Conservation (phyloP, 805 yeast species). For the Wickerhamomyces canadensis region DNA sequence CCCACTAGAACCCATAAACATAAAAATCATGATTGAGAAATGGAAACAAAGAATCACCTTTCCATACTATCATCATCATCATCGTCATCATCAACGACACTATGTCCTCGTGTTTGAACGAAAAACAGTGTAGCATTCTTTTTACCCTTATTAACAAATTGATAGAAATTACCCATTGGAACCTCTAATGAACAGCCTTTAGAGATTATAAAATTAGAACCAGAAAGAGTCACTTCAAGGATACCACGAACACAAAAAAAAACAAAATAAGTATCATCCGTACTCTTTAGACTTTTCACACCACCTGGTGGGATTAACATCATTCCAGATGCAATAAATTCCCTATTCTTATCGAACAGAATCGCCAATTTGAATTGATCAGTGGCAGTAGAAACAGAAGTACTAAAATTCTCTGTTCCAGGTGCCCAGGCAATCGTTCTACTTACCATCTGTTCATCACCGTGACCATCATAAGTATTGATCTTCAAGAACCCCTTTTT, state of each 20-base stretch:
- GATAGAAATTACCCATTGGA: slow-evolving; percentile 72
- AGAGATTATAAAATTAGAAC: slow-evolving; percentile 52
- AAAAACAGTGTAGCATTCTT: slow-evolving; percentile 62
- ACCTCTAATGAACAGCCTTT: slow-evolving; percentile 77
- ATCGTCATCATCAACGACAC: too few relatives aligned
- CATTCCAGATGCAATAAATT: slow-evolving; percentile 68
- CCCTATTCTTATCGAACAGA: slow-evolving; percentile 56
- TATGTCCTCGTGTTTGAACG: slow-evolving; percentile 53
- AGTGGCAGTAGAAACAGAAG: slow-evolving; percentile 33
- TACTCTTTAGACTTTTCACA: slow-evolving; percentile 51
- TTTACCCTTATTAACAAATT: slow-evolving; percentile 57
- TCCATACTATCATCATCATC: slow-evolving; percentile 20
- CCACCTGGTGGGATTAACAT: slow-evolving; percentile 60
- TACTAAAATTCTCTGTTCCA: slow-evolving; percentile 41
- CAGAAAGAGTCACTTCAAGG: slow-evolving; percentile 60
- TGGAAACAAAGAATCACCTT: neutral
- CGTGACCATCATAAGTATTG: slow-evolving; percentile 48
- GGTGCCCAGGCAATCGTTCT: slow-evolving; percentile 65
- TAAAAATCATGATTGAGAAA: neutral
- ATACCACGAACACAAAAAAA: slow-evolving; percentile 72
- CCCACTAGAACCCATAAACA: neutral
- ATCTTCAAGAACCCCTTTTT: slow-evolving; percentile 33
- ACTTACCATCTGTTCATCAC: slow-evolving; percentile 38
- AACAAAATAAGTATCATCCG: slow-evolving; percentile 60
- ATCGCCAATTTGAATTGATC: slow-evolving; percentile 59